Base-by-base conservation (phyloP, 1,139 yeast genomes). In the Yamadazyma siamensis region DNA sequence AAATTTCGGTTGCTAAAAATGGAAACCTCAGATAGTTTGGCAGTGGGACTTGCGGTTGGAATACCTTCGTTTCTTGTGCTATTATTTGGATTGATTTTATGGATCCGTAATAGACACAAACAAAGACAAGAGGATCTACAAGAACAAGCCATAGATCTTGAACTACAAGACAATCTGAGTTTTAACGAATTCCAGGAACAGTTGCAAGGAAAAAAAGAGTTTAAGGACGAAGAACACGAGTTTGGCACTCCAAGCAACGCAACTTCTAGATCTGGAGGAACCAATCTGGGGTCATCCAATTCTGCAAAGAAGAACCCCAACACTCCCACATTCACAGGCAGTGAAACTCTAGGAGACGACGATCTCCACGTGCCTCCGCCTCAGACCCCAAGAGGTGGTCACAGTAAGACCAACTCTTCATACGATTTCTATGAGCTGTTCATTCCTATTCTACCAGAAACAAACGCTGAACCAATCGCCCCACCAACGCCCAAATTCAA, bases 31-130 rank as follows among this genome's bases (percentile, higher is more conserved):
- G 43, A 53, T 34, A 44, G 51, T 10, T 41, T 56, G 31, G 52
- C 72, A 9, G 71, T 67, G 12, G 73, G 73, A 3, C 50, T 67
- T 28, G 67, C 71, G 12, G 63, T 68, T 20, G 73, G 74, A 6
- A 44, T 65, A 21, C 72, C 73, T 3, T 50, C 65, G 21, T 49
- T 56, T 26, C 23, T 62, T 11, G 51, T 65, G 15, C 29, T 64
- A 6, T 38, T 53, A 12, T 41, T 46, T 11, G 41, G 50, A 15
- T 36, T 48, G 5, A 28, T 49, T 11, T 43, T 59, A 20, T 62
- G 63, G 59, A 35, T 46, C 26, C 46, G 65, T 26, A 61, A 59
- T 41, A 58, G 59, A 27, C 52, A 58, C 25, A 50, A 53, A 27
- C 69, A 61, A 38, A 44, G 42, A 18, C 40, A 40, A 27, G 72